Evolutionary conservation across 2,329 filamentous ascomycete species (phyloP).

Genomic region (Phyllosticta citribraziliensis): DNA sequence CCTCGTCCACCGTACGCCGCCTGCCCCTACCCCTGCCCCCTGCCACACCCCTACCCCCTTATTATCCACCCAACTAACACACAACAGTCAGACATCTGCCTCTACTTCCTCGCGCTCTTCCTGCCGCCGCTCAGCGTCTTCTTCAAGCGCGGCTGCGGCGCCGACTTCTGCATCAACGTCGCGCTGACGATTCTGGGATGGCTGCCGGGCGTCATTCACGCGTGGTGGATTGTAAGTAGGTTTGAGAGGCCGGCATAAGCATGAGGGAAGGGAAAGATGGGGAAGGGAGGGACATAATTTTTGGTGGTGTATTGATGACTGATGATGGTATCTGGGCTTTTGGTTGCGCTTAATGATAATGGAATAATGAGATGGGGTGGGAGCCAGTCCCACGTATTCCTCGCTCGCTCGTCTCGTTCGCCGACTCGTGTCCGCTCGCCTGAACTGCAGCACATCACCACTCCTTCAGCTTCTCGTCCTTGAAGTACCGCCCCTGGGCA

Average conservation of each 20-base stretch:
- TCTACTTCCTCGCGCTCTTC: constrained; percentile 24
- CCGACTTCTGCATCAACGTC: constrained; percentile 34
- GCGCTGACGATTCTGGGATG: constrained; percentile 27
- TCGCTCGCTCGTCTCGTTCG: no score
- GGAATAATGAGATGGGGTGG: no score
- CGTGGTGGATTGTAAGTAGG: not conserved
- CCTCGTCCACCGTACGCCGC: not conserved
- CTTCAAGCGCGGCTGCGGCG: constrained; percentile 28
- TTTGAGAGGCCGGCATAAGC: not conserved
- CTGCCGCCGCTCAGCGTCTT: constrained; percentile 33
- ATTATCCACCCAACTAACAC: not conserved
- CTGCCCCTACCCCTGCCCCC: not conserved
- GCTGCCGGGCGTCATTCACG: constrained; percentile 20
- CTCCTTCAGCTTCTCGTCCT: constrained; percentile 25
- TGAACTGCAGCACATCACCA: constrained; percentile 19
- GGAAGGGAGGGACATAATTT: no score
- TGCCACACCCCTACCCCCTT: not conserved
- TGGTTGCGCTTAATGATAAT: no score
- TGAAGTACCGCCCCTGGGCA: constrained; percentile 26
- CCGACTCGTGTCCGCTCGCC: not conserved
- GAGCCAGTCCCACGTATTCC: no score
- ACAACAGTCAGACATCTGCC: constrained; percentile 16
- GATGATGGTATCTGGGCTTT: no score
- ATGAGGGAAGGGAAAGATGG: no score
- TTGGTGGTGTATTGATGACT: not conserved